phyloP scores from a whole-genome alignment of 2,329 filamentous ascomycete species.

The Colletotrichum costaricense region DNA sequence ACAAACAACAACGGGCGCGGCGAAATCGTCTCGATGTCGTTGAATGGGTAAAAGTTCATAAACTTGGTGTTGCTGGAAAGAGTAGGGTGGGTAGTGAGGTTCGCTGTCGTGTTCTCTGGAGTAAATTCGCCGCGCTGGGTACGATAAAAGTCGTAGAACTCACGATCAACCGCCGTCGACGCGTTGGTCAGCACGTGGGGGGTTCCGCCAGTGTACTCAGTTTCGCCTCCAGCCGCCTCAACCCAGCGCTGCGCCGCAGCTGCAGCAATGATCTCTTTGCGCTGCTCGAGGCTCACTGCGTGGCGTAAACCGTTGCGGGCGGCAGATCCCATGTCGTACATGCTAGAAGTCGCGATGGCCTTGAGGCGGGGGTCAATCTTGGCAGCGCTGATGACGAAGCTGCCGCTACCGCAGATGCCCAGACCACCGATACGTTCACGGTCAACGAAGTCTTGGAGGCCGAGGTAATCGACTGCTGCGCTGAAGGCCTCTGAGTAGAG shows the following conservation, averaged over 20 bases:
- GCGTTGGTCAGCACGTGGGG: background rate
- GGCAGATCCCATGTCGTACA: conserved; percentile 29
- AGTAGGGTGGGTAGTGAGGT: conserved; percentile 45
- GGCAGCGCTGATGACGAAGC: conserved; percentile 47
- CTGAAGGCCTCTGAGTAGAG: conserved; percentile 44
- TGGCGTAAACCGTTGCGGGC: conserved; percentile 9
- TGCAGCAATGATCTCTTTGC: background rate
- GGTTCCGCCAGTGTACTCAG: background rate
- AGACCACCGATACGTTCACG: conserved; percentile 44
- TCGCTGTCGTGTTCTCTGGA: conserved; percentile 18
- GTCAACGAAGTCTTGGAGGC: conserved; percentile 39
- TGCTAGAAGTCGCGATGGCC: conserved; percentile 37
- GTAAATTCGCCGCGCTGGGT: conserved; percentile 25
- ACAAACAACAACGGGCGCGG: conserved; percentile 44
- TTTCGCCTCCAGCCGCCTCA: conserved; percentile 9
- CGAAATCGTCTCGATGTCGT: conserved; percentile 44
- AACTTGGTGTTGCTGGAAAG: conserved; percentile 46
- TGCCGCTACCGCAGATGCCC: conserved; percentile 46
- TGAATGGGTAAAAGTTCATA: conserved; percentile 45
- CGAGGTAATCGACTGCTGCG: conserved; percentile 46
- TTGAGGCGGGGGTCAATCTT: conserved; percentile 44
- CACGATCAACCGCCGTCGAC: background rate
- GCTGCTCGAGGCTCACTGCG: background rate
- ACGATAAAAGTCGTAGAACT: conserved; percentile 32
- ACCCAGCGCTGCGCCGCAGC: conserved; percentile 8